Conservation (phyloP, 1,284 basidiomycete species). For the Cutaneotrichosporon arboriforme region DNA sequence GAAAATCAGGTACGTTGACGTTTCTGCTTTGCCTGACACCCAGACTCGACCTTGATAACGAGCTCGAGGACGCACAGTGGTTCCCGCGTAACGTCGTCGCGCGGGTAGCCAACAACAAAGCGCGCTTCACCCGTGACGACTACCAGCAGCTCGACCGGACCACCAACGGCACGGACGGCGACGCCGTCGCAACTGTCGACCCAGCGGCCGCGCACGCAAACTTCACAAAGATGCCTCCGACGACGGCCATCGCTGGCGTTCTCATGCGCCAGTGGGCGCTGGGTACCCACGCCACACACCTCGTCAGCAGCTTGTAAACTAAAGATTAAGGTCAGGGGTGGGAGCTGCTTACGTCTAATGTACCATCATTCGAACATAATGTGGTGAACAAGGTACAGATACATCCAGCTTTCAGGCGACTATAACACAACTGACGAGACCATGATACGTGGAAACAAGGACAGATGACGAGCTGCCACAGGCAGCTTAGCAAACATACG, state of each 20-base stretch:
- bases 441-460: too few species aligned
- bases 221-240: constrained; percentile 62
- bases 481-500: too few species aligned
- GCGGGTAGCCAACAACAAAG: constrained; percentile 55
- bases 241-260: constrained; percentile 65
- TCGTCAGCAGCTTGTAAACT: constrained; percentile 29
- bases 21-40: background rate
- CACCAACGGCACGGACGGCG: background rate
- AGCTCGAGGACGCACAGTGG: constrained; percentile 90
- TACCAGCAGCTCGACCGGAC: constrained; percentile 53
- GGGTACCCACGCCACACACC: constrained; percentile 40
- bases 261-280: constrained; percentile 64
- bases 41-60: constrained; percentile 79
- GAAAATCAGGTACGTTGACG: constrained; percentile 55
- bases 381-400: background rate
- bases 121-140: constrained; percentile 54
- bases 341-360: background rate
- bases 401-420: too few species aligned
- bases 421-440: too few species aligned
- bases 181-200: constrained; percentile 23
- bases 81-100: constrained; percentile 65
- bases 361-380: background rate
- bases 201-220: background rate
- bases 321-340: background rate
- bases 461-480: too few species aligned